Base-by-base conservation (phyloP, 2,329 filamentous ascomycete genomes). In the Hymenoscyphus salicellus region DNA sequence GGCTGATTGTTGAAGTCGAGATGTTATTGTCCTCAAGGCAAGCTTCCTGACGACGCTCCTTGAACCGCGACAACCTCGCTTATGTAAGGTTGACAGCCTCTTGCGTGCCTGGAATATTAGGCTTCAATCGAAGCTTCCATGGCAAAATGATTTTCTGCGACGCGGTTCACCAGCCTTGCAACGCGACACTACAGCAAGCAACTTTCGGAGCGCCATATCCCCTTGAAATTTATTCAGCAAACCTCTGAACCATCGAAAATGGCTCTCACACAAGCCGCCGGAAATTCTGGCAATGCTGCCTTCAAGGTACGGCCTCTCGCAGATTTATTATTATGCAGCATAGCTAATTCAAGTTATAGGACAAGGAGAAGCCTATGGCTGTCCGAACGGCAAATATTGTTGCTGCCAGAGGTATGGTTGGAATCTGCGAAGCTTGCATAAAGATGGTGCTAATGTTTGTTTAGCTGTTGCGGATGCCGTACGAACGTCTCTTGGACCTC, bases 311-410 rank as follows among this genome's bases (percentile, higher is more conserved):
- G 76, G 33, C 30, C 57, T 66, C 49, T 63, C 60, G 55, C 55
- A 70, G 23, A 64, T 65, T 68, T 64, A 55, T 65, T 65, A 68
- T 56, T 61, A 52, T 66, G 68, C 46, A 63, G 58, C 55, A 63
- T 64, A 68, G 67, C 71, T 75, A 72, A 75, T 63, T 16, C 36
- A 55, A 60, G 70, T 61, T 72, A 60, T 72, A 89, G 87, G 86
- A 89, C 77, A 99, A 97, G 87, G 95, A 97, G 83, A 99, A 99
- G 92, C 95, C 95, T 72, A 89, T 95, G 84, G 95, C 95, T 71
- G 95, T 99, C 71, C 90, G 95, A 73, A 93, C 91, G 70, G 91
- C 92, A 76, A 99, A 99, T 81, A 98, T 99, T 79, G 90, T 97
- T 76, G 95, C 95, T 73, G 95, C 95, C 74, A 88, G 94, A 92